Evolutionary conservation across 73 alveolate species (phyloP).

Genomic region (Tetrahymena borealis): DNA sequence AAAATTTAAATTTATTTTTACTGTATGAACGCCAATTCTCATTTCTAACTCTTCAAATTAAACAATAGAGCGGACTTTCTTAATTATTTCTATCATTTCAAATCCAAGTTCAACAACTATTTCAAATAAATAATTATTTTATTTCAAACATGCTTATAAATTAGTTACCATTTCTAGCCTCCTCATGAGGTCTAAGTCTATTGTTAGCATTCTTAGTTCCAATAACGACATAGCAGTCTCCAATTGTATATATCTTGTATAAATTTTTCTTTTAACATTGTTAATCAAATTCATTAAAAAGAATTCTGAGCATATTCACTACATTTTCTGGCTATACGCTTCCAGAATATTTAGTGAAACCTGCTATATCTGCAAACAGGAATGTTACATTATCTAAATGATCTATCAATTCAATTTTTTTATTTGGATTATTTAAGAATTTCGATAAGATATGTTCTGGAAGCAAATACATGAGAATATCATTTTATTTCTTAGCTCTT

Average conservation of each 20-base stretch:
- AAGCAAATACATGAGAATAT: conserved; percentile 14
- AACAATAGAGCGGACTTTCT: conserved; percentile 61
- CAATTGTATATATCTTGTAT: conserved; percentile 78
- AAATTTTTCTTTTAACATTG: conserved; percentile 56
- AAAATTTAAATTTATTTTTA: too few relatives aligned
- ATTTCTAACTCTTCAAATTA: conserved; percentile 60
- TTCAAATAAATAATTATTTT: background rate
- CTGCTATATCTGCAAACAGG: conserved; percentile 82
- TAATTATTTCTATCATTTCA: conserved; percentile 76
- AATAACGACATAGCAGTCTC: conserved; percentile 85
- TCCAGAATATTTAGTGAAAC: conserved; percentile 71
- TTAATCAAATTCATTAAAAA: conserved; percentile 72
- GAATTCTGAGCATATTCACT: conserved; percentile 64
- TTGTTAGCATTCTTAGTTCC: conserved; percentile 74
- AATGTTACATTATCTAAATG: conserved; percentile 65
- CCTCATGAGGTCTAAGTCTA: conserved; percentile 70
- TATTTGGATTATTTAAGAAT: conserved; percentile 57
- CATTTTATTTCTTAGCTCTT: background rate
- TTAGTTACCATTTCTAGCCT: background rate
- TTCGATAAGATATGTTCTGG: conserved; percentile 30
- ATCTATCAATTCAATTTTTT: conserved; percentile 71
- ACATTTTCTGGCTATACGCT: conserved; percentile 71
- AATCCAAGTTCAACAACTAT: conserved; percentile 76
- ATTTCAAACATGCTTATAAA: background rate
- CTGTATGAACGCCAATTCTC: conserved; percentile 68